Base-by-base conservation (phyloP, 305 asterid species). In the Fraxinus angustifolia region DNA sequence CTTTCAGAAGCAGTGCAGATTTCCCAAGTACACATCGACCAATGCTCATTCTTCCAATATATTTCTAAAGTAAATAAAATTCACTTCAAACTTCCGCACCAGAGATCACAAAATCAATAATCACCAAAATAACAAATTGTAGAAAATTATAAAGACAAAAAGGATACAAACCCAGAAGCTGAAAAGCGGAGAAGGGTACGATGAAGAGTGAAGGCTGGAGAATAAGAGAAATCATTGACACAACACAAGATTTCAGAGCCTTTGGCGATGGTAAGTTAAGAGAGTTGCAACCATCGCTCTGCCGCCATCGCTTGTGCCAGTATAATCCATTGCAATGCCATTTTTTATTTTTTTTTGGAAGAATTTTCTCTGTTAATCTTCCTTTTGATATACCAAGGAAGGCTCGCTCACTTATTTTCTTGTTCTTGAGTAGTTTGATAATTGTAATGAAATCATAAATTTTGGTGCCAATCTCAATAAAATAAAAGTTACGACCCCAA, bases 291-390 rank as follows among this genome's bases (percentile, higher is more conserved):
- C 75, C 48, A 84, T 93, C 2, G 93, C 96, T 94, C 98, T 16
- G 92, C 97, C 10, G 95, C 96, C 62, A 92, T 97, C n/a, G 91
- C 96, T 85, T 93, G 93, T 8, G 94, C 84, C 81, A 94, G 89
- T 53, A 94, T 94, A 90, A 91, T 74, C 97, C 97, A 93, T 53
- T 94, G 98, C 89, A 94, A 77, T 83, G 98, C 98, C 96, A 93
- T 86, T 50, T 56, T 56, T 56, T 17, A 93, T 86, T 50, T 56
- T 56, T 56, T 17, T 6, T 2, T 40, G 50, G 50, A 40, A 10
- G 16, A 40, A 40, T 40, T 40, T 10, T 38, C 50, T 10, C 14
- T 40, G 14, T 40, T 2, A 40, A 40, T 2, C 50, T 10, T 40
- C 50, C 50, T 40, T 40, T 40, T 40, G 50, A 10, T 10, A 10